Percentiles rank a stretch among this genome's conserved stretches.
phyloP scores from a whole-genome alignment of 257 asterid species.

The Gentiana dahurica region DNA sequence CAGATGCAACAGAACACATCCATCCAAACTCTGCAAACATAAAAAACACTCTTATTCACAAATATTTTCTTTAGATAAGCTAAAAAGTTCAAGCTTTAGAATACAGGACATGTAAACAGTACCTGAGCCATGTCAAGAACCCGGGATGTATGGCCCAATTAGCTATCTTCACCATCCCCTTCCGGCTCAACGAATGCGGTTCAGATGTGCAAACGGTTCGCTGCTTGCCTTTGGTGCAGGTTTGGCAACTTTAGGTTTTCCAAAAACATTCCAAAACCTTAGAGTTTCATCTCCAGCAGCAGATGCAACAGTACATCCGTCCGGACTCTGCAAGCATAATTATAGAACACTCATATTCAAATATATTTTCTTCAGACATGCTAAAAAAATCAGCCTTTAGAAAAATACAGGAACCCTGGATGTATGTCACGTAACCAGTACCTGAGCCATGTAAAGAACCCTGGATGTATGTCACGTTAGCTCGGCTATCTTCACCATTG shows the following conservation, averaged over 20 bases:
- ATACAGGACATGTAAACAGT: too few relatives aligned
- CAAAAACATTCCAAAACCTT: conserved; percentile 32
- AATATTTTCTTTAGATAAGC: too few relatives aligned
- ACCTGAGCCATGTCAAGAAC: too few relatives aligned
- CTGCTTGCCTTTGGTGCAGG: conserved; percentile 7
- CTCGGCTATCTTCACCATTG: conserved; percentile 41
- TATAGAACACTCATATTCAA: too few relatives aligned
- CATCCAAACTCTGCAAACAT: too few relatives aligned
- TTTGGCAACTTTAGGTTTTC: conserved; percentile 13
- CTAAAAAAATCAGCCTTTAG: too few relatives aligned
- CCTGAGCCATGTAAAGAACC: conserved; percentile 8
- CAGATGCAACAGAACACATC: too few relatives aligned
- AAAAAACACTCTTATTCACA: too few relatives aligned
- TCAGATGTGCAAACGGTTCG: conserved; percentile 26
- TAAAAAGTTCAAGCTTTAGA: too few relatives aligned
- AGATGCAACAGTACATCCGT: conserved; percentile 28
- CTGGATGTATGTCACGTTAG: conserved; percentile 23
- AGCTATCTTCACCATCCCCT: not conserved
- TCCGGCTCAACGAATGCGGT: conserved; percentile 10
- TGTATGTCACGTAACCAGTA: conserved; percentile 16
- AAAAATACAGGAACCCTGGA: not conserved
- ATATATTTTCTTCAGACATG: too few relatives aligned
- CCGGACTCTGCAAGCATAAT: conserved; percentile 30
- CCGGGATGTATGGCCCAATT: too few relatives aligned
- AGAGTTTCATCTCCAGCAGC: conserved; percentile 35